Conservation (phyloP, 148 eudicot genomes). For the Fagopyrum esculentum region DNA sequence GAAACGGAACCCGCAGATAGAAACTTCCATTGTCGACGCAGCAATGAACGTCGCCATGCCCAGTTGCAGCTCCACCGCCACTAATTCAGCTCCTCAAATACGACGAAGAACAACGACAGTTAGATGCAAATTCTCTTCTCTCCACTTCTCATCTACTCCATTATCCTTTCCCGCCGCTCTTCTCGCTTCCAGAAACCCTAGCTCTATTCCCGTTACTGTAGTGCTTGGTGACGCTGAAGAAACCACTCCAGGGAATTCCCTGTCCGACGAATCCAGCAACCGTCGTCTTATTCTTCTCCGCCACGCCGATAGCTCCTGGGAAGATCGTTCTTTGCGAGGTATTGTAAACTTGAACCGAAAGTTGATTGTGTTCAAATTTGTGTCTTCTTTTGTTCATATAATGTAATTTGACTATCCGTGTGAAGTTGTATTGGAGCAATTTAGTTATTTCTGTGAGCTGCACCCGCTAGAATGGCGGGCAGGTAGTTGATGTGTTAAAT, state of each 20-base stretch:
- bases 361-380: neutral
- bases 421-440: neutral
- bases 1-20: neutral
- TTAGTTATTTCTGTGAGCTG: neutral
- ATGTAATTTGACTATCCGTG: neutral
- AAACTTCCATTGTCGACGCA: slow-evolving; percentile 2
- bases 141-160: neutral
- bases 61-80: slow-evolving; percentile 4
- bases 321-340: slow-evolving; percentile 56
- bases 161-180: slow-evolving; percentile 8
- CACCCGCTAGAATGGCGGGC: neutral
- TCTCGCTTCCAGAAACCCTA: slow-evolving; percentile 10
- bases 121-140: neutral
- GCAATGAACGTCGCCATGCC: slow-evolving; percentile 10
- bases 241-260: neutral
- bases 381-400: neutral
- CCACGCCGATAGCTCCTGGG: slow-evolving; percentile 71
- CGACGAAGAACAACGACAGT: neutral
- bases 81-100: neutral
- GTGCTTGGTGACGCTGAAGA: slow-evolving; percentile 11
- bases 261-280: slow-evolving; percentile 11
- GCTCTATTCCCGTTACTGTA: neutral
- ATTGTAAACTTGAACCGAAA: neutral
- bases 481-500: neutral
- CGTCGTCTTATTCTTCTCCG: slow-evolving; percentile 78